phyloP scores from a whole-genome alignment of 2,329 filamentous ascomycete genomes.

The Nemania sp. region DNA sequence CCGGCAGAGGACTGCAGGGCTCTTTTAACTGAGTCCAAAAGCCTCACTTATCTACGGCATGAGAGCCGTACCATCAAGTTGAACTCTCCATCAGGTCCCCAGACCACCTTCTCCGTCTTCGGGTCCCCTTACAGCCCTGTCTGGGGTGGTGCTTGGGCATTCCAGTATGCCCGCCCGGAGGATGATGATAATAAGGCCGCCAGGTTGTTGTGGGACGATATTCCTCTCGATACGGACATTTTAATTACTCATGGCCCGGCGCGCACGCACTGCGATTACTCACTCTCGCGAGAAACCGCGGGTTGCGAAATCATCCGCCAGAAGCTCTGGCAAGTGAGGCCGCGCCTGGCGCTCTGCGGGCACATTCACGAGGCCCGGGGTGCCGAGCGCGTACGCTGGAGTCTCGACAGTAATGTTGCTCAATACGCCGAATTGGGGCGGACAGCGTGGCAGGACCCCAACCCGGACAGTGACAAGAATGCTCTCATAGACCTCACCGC shows the following conservation, averaged over 20 bases:
- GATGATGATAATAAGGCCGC: constrained; percentile 22
- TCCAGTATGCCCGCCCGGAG: constrained; percentile 56
- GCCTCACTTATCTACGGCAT: constrained; percentile 65
- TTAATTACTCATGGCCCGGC: constrained; percentile 74
- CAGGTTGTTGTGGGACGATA: constrained; percentile 57
- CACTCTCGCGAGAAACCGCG: constrained; percentile 42
- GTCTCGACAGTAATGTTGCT: constrained; percentile 45
- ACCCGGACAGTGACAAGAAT: constrained; percentile 57
- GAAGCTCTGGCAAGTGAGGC: constrained; percentile 63
- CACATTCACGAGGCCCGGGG: constrained; percentile 73
- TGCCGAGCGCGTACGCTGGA: constrained; percentile 65
- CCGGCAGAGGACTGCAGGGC: constrained; percentile 56
- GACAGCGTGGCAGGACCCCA: constrained; percentile 63
- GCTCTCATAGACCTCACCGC: constrained; percentile 65
- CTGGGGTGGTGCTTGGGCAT: constrained; percentile 61
- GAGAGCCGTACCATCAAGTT: constrained; percentile 57
- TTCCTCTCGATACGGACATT: constrained; percentile 65
- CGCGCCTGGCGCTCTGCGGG: constrained; percentile 68
- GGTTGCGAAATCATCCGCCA: constrained; percentile 65
- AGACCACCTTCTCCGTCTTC: constrained; percentile 67
- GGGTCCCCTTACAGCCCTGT: constrained; percentile 70
- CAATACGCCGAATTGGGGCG: constrained; percentile 48
- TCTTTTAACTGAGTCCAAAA: constrained; percentile 55
- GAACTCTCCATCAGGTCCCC: constrained; percentile 55
- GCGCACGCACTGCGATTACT: constrained; percentile 59